Conservation (phyloP, 2,329 filamentous ascomycete species). For the Orbilia javanica region DNA sequence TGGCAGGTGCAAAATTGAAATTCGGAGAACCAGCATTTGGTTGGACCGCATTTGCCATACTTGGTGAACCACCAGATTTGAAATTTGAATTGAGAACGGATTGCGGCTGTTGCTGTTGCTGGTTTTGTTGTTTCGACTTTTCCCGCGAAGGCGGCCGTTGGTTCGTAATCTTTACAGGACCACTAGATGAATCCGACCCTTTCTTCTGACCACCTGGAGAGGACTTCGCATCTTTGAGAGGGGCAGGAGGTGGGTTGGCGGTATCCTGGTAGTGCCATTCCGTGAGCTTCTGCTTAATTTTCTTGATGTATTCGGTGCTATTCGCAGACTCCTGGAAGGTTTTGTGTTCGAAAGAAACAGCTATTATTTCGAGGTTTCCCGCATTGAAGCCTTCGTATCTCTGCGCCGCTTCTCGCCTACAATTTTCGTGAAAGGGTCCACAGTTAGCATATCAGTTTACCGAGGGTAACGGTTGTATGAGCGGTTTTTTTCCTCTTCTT, state of each 20-base stretch:
- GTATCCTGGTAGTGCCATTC: constrained; percentile 61
- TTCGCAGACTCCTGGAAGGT: constrained; percentile 61
- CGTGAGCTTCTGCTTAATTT: constrained; percentile 60
- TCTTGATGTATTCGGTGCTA: constrained; percentile 60
- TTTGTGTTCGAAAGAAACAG: constrained; percentile 61
- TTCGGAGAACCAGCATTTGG: constrained; percentile 46
- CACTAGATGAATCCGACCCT: constrained; percentile 45
- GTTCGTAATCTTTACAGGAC: constrained; percentile 50
- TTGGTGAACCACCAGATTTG: constrained; percentile 46
- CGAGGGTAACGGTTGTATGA: constrained; percentile 43
- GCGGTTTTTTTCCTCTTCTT: constrained; percentile 41
- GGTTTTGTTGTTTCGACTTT: constrained; percentile 40
- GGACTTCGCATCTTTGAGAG: constrained; percentile 49
- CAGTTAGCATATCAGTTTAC: constrained; percentile 26
- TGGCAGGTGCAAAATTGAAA: constrained; percentile 52
- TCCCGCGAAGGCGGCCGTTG: constrained; percentile 56
- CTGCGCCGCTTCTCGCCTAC: constrained; percentile 59
- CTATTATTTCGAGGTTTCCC: constrained; percentile 61
- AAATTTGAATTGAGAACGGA: constrained; percentile 51
- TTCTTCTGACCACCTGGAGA: constrained; percentile 43
- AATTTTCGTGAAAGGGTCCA: constrained; percentile 3
- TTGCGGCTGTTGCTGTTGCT: constrained; percentile 46
- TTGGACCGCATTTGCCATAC: constrained; percentile 47
- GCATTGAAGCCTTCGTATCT: constrained; percentile 61
- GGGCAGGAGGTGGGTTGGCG: constrained; percentile 50